Evolutionary conservation across 1,139 yeast species (phyloP), one percentile per base, ranked within the genome.

Genomic region (Candida sanyaensis): DNA sequence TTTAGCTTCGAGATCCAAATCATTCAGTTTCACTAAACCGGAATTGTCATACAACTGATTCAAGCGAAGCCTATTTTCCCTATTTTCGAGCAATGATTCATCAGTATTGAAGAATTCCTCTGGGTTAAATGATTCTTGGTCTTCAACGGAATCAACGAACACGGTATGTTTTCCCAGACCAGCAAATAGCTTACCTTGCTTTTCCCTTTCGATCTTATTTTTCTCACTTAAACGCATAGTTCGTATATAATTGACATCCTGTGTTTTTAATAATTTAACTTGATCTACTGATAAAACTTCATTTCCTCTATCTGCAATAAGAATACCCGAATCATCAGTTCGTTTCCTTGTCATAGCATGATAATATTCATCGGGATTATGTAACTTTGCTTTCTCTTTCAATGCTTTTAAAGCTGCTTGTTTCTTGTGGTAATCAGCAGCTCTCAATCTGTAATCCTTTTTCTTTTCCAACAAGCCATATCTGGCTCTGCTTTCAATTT

Each of bases 291-390:
- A 70, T 50, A 93, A 69, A 34, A 71, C 71, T 54, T 84, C 88
- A 40, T 77, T 80, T 29, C 83, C 91, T 55, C 96, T 73, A 41
- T 88, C 89, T 2, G 84, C 69, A 9, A 88, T 66, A 44, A 86
- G 63, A 11, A 88, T 74, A 1, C 97, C 97, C 8, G 70, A 64
- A 4, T 76, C 73, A 55, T 88, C 96, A 4, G 96, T 83, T 57
- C 75, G 77, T 52, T 77, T 75, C 26, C 77, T 75, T 39, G 86
- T 81, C 98, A 93, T 93, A 21, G 90, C 93, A 80, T 90, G 96
- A 68, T 91, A 90, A 70, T 88, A 93, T 66, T 93, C 99, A 77
- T 93, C 98, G n/a, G 96, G 96, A 64, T 93, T 93, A 57, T 91
- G 80, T 41, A 78, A 77, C 41, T 77, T 73, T 1, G 88, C 96